Evolutionary conservation across 108 stramenopile genomes (phyloP), one percentile per base, ranked within the genome.

Genomic region (Cylindrotheca fusiformis): DNA sequence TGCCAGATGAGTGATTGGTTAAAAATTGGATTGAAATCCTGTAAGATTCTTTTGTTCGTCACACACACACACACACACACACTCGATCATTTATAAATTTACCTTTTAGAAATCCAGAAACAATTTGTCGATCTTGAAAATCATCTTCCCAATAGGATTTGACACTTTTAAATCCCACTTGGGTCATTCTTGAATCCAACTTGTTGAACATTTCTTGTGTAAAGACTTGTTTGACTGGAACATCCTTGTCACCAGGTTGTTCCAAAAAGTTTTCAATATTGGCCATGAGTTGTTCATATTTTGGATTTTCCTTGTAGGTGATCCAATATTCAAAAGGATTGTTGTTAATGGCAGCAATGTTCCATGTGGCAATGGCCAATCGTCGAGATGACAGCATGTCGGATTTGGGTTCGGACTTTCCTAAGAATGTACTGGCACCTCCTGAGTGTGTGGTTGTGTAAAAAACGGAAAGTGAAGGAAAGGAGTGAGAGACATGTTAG

Each of bases 301-400:
- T 84, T 10, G 78, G 81, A 76, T 95, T 83, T 53, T 83, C 86
- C 46, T 87, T 68, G 60, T 88, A 85, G 36, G 96, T 93, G 32
- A 93, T 87, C 91, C 91, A 93, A 54, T 93, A 93, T 65, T 93
- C 91, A 60, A 93, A 93, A 2, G 91, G 91, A 66, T 93, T 93
- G 80, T 93, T 93, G 66, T 93, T 96, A 63, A 96, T 92, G 48
- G 96, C 96, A 44, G 96, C 96, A 50, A 96, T 87, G 69, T 96
- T 96, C 93, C 93, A 96, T 21, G 84, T 88, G 1, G 90, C 60
- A 5, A 84, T 76, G 0, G 63, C 48, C 18, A 85, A 32, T 29
- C 56, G 74, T 19, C 68, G 62, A n/a, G 56, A 48, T 8, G 72
- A 19, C 23, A 52, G 30, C 72, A 79, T 73, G 3, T 67, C 54